These are phyloP conservation scores for Curvularia sp. DNA, from an alignment of 2,329 filamentous ascomycete genomes.

Conservation along the genomic window DNA sequence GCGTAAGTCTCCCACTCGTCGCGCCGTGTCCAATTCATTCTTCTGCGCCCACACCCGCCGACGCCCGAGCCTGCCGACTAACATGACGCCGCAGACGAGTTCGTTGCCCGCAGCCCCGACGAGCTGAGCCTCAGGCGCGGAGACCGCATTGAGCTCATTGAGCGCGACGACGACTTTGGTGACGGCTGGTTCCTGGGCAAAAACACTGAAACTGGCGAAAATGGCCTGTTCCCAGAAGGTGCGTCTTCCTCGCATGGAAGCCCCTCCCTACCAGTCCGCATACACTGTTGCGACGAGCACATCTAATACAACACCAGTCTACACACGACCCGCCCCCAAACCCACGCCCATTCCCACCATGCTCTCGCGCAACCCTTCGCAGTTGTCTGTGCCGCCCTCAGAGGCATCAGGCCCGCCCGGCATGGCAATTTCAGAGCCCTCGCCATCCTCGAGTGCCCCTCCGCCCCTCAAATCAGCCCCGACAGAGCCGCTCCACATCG, in stretches of 20 bases:
- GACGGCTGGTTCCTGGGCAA: slow-evolving; percentile 85
- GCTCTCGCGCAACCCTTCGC: slow-evolving; percentile 43
- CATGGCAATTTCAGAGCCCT: slow-evolving; percentile 29
- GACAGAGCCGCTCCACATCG: slow-evolving; percentile 43
- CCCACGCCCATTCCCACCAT: slow-evolving; percentile 40
- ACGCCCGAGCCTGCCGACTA: slow-evolving; percentile 7
- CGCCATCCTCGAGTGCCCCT: slow-evolving; percentile 26
- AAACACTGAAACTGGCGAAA: slow-evolving; percentile 75
- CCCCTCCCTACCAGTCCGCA: neutral
- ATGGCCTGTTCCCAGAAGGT: slow-evolving; percentile 86
- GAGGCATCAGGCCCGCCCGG: slow-evolving; percentile 22
- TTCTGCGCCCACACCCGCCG: neutral
- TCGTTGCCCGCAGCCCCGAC: slow-evolving; percentile 87
- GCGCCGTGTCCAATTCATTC: neutral
- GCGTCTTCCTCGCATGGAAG: slow-evolving; percentile 37
- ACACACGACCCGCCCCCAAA: slow-evolving; percentile 66
- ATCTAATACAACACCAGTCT: slow-evolving; percentile 58
- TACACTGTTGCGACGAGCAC: neutral
- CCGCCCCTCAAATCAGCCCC: slow-evolving; percentile 28
- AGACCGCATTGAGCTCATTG: slow-evolving; percentile 81
- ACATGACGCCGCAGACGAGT: slow-evolving; percentile 72
- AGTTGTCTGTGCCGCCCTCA: slow-evolving; percentile 26
- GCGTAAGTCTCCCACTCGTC: slow-evolving; percentile 62
- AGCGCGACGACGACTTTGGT: slow-evolving; percentile 86
- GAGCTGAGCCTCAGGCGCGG: slow-evolving; percentile 88